Evolutionary conservation across 228 moss, liverwort and hornwort genomes (phyloP), one percentile per base, ranked within the genome.

Genomic region (Sphagnum fallax): DNA sequence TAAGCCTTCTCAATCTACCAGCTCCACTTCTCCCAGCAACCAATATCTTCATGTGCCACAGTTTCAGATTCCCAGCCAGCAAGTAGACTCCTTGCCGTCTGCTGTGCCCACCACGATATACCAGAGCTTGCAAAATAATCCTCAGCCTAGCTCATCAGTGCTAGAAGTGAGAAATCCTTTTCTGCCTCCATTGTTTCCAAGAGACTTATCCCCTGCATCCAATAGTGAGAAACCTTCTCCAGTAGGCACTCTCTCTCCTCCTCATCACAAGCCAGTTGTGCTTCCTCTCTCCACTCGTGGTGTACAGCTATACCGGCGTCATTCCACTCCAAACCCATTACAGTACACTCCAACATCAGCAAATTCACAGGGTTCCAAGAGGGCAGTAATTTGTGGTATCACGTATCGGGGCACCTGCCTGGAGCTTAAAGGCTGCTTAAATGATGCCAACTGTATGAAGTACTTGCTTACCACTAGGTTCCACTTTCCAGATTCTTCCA

Each of bases 371-470:
- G 86, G 86, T 62, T 70, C 77, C 12, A 86, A 86, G 78, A 75
- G 86, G 69, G 86, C 86, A 18, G 86, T 86, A 18, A 65, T 86
- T 69, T 77, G 77, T 71, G 86, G 86, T 71, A 82, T 86, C 61
- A 75, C 86, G 6, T 86, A 86, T 51, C 80, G 60, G 64, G 82
- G 77, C 71, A 82, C 86, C 47, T 10, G 73, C 62, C 58, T 86
- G 69, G 86, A 86, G 82, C 82, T 86, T 32, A 82, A 77, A 65
- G 86, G 86, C 73, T 86, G 86, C 69, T 65, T 82, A 65, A 86
- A 86, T 76, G 86, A 86, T 75, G 86, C 80, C 1, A 86, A 82
- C 69, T 82, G 86, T 69, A 86, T 86, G 86, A 76, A 65, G 63
- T 82, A 86, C 71, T 73, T 86, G 82, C 82, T 86, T 51, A 75